Conservation (phyloP, 306 rosid species). For the Rubus idaeus region DNA sequence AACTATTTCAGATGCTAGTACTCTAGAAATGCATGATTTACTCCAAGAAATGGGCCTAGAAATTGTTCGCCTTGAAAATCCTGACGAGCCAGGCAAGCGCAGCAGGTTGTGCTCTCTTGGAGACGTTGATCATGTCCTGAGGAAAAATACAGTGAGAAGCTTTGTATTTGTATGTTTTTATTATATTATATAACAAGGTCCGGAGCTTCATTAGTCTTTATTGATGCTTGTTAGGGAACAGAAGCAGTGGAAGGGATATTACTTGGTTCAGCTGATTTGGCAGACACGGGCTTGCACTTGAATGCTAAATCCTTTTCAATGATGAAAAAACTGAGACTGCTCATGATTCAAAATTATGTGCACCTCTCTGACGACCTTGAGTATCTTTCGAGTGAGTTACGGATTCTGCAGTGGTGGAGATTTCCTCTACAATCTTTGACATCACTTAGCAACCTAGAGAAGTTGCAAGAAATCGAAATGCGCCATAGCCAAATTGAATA, state of each 20-base stretch:
- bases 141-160: too few relatives aligned
- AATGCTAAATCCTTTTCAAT: not conserved
- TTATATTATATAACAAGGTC: not conserved
- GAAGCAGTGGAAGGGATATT: too few relatives aligned
- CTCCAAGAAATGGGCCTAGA: too few relatives aligned
- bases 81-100: too few relatives aligned
- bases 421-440: not conserved
- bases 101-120: too few relatives aligned
- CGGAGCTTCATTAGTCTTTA: not conserved
- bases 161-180: too few relatives aligned
- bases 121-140: too few relatives aligned
- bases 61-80: too few relatives aligned
- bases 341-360: not conserved
- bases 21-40: too few relatives aligned
- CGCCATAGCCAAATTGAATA: not conserved
- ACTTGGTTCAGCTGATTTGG: not conserved
- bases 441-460: not conserved
- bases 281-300: not conserved
- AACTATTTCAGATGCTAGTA: too few relatives aligned
- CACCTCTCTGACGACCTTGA: not conserved
- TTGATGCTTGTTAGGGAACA: not conserved
- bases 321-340: not conserved
- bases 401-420: fast-evolving
- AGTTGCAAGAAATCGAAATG: not conserved
- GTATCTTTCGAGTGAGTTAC: not conserved